Percentiles rank a stretch among this genome's conserved stretches.
These are phyloP conservation scores for Volvariella volvacea DNA, from an alignment of 1,284 basidiomycete genomes.

Conservation along the genomic window DNA sequence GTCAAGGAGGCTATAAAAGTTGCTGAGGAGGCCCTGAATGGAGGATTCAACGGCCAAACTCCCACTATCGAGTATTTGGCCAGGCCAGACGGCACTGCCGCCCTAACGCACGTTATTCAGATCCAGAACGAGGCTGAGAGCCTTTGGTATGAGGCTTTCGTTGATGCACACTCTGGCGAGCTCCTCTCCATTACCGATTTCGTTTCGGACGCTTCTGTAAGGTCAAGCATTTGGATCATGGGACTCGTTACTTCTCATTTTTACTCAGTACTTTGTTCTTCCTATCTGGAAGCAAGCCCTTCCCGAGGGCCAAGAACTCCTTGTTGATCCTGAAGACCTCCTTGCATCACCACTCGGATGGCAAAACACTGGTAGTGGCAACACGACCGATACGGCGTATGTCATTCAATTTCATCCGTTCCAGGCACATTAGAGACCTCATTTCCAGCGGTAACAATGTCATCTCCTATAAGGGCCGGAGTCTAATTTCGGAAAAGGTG, in stretches of 20 bases:
- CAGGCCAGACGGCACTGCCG: constrained; percentile 37
- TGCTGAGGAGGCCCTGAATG: constrained; percentile 23
- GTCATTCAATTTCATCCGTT: background rate
- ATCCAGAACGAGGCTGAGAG: constrained; percentile 45
- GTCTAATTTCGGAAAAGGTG: constrained; percentile 34
- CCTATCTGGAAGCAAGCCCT: constrained; percentile 30
- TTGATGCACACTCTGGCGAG: constrained; percentile 52
- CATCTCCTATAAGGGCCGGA: constrained; percentile 11
- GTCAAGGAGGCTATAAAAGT: background rate
- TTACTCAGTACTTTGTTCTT: constrained; percentile 30
- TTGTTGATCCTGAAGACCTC: constrained; percentile 32
- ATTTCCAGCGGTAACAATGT: constrained; percentile 12
- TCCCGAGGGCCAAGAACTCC: constrained; percentile 27
- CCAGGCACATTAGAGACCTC: no score
- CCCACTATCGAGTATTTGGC: constrained; percentile 31
- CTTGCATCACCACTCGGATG: constrained; percentile 38
- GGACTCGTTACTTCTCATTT: no score
- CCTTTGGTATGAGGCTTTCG: constrained; percentile 57
- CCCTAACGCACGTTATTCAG: constrained; percentile 43
- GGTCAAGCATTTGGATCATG: constrained; percentile 6
- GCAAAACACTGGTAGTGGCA: constrained; percentile 24
- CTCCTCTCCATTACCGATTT: constrained; percentile 53
- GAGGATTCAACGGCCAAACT: constrained; percentile 25
- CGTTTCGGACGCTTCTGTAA: constrained; percentile 35
- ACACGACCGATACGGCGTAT: constrained; percentile 13